A percentile compares a stretch with the other conserved stretches of the same genome.
Conservation (phyloP, 2,329 filamentous ascomycete species). For the Blastomyces percursus region DNA sequence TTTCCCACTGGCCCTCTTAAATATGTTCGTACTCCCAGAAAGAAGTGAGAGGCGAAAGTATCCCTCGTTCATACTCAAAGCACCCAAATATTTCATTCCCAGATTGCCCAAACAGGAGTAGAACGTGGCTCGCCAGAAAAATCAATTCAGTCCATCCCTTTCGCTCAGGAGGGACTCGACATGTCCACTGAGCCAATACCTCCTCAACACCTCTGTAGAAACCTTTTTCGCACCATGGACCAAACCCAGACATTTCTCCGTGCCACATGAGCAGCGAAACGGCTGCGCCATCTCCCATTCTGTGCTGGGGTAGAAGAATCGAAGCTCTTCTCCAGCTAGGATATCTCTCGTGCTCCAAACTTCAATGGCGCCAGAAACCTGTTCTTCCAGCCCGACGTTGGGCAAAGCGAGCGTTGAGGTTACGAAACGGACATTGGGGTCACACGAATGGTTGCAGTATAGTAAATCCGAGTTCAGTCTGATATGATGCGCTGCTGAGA, state of each 20-base stretch:
- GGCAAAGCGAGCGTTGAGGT: slow-evolving; percentile 38
- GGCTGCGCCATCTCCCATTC: slow-evolving; percentile 65
- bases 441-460: slow-evolving; percentile 59
- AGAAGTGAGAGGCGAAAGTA: neutral
- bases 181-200: slow-evolving; percentile 52
- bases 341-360: slow-evolving; percentile 15
- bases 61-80: neutral
- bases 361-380: slow-evolving; percentile 12
- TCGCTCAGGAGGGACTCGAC: slow-evolving; percentile 28
- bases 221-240: slow-evolving; percentile 56
- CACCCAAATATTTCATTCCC: neutral
- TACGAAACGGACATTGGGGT: slow-evolving; percentile 55
- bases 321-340: slow-evolving; percentile 30
- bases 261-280: slow-evolving; percentile 55
- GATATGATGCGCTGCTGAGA: slow-evolving; percentile 45
- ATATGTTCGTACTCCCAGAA: neutral
- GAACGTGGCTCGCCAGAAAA: neutral
- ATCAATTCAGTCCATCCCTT: slow-evolving; percentile 9
- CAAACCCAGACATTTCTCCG: slow-evolving; percentile 45
- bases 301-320: slow-evolving; percentile 65
- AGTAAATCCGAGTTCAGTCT: slow-evolving; percentile 55
- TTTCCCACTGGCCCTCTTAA: neutral
- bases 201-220: slow-evolving; percentile 41
- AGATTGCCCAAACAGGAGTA: neutral
- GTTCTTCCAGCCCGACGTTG: slow-evolving; percentile 34